A percentile compares a stretch with the other conserved stretches of the same genome.
Conservation (phyloP, 2,329 filamentous ascomycete species). For the Emmonsiellopsis sp. region DNA sequence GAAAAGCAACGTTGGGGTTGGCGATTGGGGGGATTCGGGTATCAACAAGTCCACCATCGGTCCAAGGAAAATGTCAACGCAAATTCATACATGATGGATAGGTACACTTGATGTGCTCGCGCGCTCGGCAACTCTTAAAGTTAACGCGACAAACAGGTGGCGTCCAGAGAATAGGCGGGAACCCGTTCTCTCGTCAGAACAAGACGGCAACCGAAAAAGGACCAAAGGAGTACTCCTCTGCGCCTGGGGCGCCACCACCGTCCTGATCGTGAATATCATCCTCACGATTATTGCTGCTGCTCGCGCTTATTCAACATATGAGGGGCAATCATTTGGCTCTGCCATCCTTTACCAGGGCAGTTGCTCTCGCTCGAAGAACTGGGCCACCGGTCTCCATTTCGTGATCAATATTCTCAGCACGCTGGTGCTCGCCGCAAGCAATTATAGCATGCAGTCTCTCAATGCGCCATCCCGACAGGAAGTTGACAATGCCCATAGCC, state of each 20-base stretch:
- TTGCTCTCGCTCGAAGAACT: constrained; percentile 2
- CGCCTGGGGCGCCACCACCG: constrained; percentile 1
- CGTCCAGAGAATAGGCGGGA: neutral
- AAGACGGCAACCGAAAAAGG: neutral
- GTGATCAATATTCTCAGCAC: constrained; percentile 27
- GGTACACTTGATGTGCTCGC: neutral
- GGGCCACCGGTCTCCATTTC: constrained; percentile 19
- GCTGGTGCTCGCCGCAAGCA: constrained; percentile 22
- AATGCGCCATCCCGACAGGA: constrained; percentile 22
- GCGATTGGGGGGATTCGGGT: neutral
- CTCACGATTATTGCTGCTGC: constrained; percentile 2
- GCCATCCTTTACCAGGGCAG: constrained; percentile 6
- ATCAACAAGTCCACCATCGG: neutral
- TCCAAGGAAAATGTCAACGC: neutral
- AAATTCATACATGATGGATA: neutral
- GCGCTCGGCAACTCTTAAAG: neutral
- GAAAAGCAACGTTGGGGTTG: neutral
- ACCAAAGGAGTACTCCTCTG: constrained; percentile 1
- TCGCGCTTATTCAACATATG: neutral
- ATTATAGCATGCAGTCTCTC: constrained; percentile 28
- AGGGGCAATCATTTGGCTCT: neutral
- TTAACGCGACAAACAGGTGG: neutral
- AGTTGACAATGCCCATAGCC: constrained; percentile 22
- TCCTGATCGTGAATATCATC: constrained; percentile 7
- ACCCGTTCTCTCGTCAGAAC: neutral